Evolutionary conservation across 164 flowering plant species (phyloP).

Genomic region (Macadamia integrifolia): DNA sequence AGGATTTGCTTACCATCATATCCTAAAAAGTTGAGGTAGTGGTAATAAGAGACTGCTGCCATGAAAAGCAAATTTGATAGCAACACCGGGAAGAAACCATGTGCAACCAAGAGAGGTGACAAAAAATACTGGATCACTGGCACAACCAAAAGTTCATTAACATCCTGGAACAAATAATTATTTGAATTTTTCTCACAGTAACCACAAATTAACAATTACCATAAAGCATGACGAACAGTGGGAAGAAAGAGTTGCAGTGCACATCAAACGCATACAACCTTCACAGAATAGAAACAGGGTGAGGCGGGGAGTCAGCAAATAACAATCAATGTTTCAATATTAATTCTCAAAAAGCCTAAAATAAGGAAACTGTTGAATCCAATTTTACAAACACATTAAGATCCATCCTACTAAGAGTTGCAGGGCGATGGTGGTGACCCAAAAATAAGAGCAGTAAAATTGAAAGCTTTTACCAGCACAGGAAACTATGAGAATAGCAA

Average conservation of each 20-base stretch:
- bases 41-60: conserved; percentile 87
- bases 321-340: no score
- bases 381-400: background rate
- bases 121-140: conserved; percentile 92
- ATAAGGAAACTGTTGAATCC: background rate
- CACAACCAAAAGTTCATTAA: conserved; percentile 20
- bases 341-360: no score
- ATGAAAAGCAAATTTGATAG: conserved; percentile 93
- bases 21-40: conserved; percentile 94
- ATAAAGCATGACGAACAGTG: conserved; percentile 85
- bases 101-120: conserved; percentile 87
- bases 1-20: conserved; percentile 73
- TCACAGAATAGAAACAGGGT: conserved; percentile 13
- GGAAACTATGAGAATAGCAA: no score
- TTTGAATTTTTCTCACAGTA: background rate
- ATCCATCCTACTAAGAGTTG: no score
- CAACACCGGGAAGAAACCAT: conserved; percentile 79
- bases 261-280: conserved; percentile 99
- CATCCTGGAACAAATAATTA: background rate
- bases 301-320: conserved; percentile 4
- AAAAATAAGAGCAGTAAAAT: no score
- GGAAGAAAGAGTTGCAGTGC: conserved; percentile 99
- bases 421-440: no score
- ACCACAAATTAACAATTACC: conserved; percentile 40
- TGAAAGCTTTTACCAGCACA: no score